These are phyloP conservation scores for Aspergillus novofumigatus DNA, from an alignment of 2,329 filamentous ascomycete species.

Conservation along the genomic window DNA sequence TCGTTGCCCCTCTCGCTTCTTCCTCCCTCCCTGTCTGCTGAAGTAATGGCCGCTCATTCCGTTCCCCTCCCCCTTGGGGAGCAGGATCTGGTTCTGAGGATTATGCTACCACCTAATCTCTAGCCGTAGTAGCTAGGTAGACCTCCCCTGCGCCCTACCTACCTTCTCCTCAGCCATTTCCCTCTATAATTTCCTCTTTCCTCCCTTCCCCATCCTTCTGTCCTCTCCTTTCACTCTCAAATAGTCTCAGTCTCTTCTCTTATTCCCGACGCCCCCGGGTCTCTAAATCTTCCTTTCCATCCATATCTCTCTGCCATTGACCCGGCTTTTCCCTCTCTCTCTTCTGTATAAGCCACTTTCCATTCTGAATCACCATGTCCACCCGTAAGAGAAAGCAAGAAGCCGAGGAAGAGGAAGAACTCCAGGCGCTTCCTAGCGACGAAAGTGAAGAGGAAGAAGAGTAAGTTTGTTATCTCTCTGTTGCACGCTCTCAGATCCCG, in stretches of 20 bases:
- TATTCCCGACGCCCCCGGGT: background rate
- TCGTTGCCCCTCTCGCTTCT: constrained; percentile 5
- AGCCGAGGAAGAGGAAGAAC: constrained; percentile 44
- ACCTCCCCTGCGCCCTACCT: constrained; percentile 11
- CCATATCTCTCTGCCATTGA: constrained; percentile 19
- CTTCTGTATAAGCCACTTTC: constrained; percentile 2
- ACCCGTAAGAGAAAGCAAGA: constrained; percentile 50
- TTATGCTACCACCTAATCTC: constrained; percentile 21
- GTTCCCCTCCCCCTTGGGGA: constrained; percentile 36
- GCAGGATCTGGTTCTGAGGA: constrained; percentile 24
- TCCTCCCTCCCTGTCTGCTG: constrained; percentile 45
- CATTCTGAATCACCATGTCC: constrained; percentile 31
- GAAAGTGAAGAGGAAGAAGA: constrained; percentile 50
- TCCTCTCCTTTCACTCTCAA: constrained; percentile 33
- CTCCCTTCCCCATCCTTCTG: constrained; percentile 9
- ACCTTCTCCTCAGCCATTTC: background rate
- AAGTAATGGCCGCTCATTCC: constrained; percentile 51
- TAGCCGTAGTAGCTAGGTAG: constrained; percentile 8
- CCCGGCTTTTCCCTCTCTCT: constrained; percentile 1
- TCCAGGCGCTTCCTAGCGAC: constrained; percentile 47
- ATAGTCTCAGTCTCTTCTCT: constrained; percentile 33
- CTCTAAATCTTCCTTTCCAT: constrained; percentile 35
- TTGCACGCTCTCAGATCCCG: background rate
- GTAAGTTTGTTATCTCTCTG: constrained; percentile 29
- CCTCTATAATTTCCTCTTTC: constrained; percentile 18